Evolutionary conservation across 2,329 filamentous ascomycete species (phyloP).

Genomic region (Geoglossum cookeanum): DNA sequence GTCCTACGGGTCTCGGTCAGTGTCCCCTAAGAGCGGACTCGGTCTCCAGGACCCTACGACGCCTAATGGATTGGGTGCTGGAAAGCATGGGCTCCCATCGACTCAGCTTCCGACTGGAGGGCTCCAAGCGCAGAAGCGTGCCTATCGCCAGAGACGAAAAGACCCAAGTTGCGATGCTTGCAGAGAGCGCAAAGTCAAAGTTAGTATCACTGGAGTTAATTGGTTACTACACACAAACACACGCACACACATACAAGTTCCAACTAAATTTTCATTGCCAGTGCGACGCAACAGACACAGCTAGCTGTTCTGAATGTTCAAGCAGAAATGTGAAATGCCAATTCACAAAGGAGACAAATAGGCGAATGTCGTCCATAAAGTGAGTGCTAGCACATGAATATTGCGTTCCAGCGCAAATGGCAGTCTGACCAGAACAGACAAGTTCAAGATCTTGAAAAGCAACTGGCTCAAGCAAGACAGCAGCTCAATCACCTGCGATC

Average conservation of each 20-base stretch:
- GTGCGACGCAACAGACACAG: slow-evolving; percentile 92
- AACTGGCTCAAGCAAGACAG: slow-evolving; percentile 60
- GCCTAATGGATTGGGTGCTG: slow-evolving; percentile 13
- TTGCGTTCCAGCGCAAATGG: background rate
- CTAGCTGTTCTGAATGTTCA: slow-evolving; percentile 92
- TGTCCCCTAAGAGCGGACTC: slow-evolving; percentile 10
- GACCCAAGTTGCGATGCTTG: slow-evolving; percentile 97
- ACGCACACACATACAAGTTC: too few relatives aligned
- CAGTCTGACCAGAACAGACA: slow-evolving; percentile 30
- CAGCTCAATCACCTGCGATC: slow-evolving; percentile 60
- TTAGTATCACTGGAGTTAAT: slow-evolving; percentile 3
- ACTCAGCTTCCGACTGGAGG: slow-evolving; percentile 2
- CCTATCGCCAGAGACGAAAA: slow-evolving; percentile 85
- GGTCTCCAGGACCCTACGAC: slow-evolving; percentile 16
- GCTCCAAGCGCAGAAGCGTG: slow-evolving; percentile 54
- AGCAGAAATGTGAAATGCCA: slow-evolving; percentile 95
- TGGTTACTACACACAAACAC: slow-evolving; percentile 4
- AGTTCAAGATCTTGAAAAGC: slow-evolving; percentile 89
- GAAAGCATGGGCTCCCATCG: background rate
- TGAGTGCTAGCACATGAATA: slow-evolving; percentile 19
- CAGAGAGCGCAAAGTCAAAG: slow-evolving; percentile 58
- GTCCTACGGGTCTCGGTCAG: slow-evolving; percentile 5
- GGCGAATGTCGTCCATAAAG: slow-evolving; percentile 98
- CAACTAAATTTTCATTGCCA: slow-evolving; percentile 13
- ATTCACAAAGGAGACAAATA: slow-evolving; percentile 97